These are phyloP conservation scores for Colletotrichum ledebouriae DNA, from an alignment of 2,329 filamentous ascomycete genomes.

Conservation along the genomic window DNA sequence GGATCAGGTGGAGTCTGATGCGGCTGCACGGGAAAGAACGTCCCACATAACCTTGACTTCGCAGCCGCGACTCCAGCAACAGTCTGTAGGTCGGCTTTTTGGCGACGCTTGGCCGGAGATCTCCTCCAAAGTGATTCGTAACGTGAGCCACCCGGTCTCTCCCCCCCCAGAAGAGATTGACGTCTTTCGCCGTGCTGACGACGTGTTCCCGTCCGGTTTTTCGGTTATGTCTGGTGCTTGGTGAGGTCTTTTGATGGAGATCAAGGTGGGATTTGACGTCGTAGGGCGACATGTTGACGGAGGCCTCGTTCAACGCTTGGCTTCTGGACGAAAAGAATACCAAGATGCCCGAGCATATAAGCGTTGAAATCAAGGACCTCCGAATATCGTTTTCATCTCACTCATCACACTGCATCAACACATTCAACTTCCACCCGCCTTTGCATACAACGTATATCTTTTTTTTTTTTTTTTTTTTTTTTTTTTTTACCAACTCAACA, in stretches of 20 bases:
- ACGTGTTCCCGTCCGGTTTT: too few species aligned
- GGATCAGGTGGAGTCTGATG: conserved; percentile 29
- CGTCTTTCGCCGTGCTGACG: conserved; percentile 17
- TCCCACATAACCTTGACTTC: background rate
- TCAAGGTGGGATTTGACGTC: conserved; percentile 32
- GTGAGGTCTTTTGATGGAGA: conserved; percentile 20
- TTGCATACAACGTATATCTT: background rate
- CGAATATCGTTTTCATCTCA: background rate
- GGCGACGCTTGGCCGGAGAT: conserved; percentile 31
- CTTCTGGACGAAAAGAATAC: background rate
- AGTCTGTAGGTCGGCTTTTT: conserved; percentile 23
- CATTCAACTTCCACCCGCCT: background rate
- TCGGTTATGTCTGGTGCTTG: conserved; percentile 8
- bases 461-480: background rate
- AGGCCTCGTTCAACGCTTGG: conserved; percentile 12
- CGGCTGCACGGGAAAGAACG: background rate
- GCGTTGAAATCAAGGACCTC: background rate
- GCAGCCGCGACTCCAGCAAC: background rate
- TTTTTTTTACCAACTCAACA: background rate
- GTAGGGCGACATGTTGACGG: conserved; percentile 17
- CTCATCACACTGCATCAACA: background rate
- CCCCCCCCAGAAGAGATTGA: background rate
- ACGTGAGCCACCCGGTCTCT: background rate
- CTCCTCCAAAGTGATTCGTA: background rate
- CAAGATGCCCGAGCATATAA: conserved; percentile 21